Conservation (phyloP, 163 green algal genomes). For the Volvox carteri region DNA sequence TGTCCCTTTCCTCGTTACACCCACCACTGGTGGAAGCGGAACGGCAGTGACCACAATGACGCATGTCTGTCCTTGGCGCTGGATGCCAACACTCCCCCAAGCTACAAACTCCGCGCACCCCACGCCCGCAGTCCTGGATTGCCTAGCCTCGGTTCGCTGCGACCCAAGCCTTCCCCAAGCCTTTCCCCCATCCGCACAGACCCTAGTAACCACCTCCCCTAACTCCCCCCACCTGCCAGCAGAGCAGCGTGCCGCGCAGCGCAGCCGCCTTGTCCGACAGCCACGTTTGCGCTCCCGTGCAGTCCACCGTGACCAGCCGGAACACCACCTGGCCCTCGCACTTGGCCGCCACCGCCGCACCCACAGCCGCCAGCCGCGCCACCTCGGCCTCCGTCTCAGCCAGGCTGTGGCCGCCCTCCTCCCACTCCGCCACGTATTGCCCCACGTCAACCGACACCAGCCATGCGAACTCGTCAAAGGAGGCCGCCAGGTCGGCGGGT, state of each 20-base stretch:
- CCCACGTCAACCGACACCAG: constrained; percentile 44
- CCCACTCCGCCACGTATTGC: constrained; percentile 68
- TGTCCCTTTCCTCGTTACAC: no score
- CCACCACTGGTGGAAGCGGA: no score
- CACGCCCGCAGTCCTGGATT: no score
- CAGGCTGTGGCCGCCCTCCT: constrained; percentile 67
- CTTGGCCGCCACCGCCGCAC: constrained; percentile 61
- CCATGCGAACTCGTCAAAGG: constrained; percentile 63
- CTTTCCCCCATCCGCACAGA: background rate
- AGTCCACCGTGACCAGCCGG: constrained; percentile 73
- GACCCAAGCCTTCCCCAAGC: no score
- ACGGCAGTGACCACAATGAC: no score
- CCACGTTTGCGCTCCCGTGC: constrained; percentile 58
- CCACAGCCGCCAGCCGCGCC: constrained; percentile 65
- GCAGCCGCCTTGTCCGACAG: constrained; percentile 69
- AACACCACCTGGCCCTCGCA: constrained; percentile 70
- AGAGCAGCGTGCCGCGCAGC: constrained; percentile 68
- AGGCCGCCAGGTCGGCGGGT: constrained; percentile 65
- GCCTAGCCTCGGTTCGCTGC: no score
- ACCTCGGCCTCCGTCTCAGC: constrained; percentile 78
- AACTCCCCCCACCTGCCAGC: constrained; percentile 44
- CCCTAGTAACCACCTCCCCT: no score
- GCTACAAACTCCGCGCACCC: no score
- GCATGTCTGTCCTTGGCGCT: no score
- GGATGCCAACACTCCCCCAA: no score